Base-by-base conservation (phyloP, 2,329 filamentous ascomycete genomes). In the Sarocladium oryzae region DNA sequence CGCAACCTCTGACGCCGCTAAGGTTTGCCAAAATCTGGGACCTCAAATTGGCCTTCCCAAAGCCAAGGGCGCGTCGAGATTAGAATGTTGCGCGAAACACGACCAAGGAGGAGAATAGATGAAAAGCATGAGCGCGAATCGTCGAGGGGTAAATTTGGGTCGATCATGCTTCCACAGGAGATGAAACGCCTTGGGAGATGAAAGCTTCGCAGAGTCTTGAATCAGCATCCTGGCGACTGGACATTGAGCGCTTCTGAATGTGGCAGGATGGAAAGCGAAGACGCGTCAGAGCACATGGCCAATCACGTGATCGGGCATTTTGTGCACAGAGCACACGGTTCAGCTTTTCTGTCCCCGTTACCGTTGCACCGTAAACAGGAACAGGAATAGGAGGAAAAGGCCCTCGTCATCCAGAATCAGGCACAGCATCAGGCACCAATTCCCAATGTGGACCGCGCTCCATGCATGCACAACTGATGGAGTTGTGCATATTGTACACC, bases 371-470 rank as follows among this genome's bases (percentile, higher is more conserved):
- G n/a, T n/a, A n/a, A 43, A 23, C 26, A 23, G 40, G 21, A 15
- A 26, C 40, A 43, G 40, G 21, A 43, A 43, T 20, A 26, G 40
- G 40, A 28, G 23, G 37, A 23, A 3, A 43, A 10, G 15, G 21
- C 13, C 20, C 15, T 7, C 28, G 13, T 13, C 28, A 30, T 13
- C 28, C 16, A 48, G 43, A 23, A 48, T 48, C 43, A 48, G 43
- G 43, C 43, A 33, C 43, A 30, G 16, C 26, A 26, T 48, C 43
- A 48, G 43, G 43, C 43, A 48, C 43, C 43, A 48, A 48, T 21
- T 32, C 43, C 24, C 26, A 48, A n/a, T n/a, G 32, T 20, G 20
- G 16, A 10, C 5, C 43, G 8, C 26, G 20, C 20, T 11, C 26
- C 40, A 43, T 26, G n/a, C 10, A 33, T 48, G 43, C 43, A 48